A percentile compares a stretch with the other conserved stretches of the same genome.
Evolutionary conservation across 768 basidiomycete genomes (phyloP).

Genomic region (Suillus subaureus): DNA sequence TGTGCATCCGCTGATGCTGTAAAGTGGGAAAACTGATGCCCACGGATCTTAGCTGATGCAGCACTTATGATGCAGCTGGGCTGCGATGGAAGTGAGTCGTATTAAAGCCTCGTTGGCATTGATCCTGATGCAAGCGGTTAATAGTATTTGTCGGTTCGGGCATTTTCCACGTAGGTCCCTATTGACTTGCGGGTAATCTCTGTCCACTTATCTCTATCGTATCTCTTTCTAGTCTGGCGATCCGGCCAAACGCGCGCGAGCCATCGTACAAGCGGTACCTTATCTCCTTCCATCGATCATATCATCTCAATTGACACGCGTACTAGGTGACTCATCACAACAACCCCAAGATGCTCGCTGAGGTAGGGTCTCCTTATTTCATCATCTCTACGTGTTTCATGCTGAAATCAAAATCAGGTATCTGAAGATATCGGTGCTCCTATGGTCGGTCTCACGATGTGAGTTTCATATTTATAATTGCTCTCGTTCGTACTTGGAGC

Average conservation of each 20-base stretch:
- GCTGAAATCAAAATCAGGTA: constrained; percentile 42
- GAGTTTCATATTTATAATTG: constrained; percentile 42
- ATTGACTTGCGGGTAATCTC: constrained; percentile 5
- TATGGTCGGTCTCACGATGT: constrained; percentile 96
- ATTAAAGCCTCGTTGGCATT: neutral
- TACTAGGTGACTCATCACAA: constrained; percentile 88
- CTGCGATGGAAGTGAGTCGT: constrained; percentile 83
- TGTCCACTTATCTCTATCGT: neutral
- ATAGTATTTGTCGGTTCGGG: constrained; percentile 97
- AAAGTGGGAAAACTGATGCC: neutral
- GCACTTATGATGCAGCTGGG: constrained; percentile 99
- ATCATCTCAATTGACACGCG: constrained; percentile 13
- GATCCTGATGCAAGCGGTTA: constrained; percentile 12
- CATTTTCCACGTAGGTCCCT: constrained; percentile 82
- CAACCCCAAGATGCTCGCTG: constrained; percentile 89
- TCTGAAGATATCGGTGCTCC: constrained; percentile 84
- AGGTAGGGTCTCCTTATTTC: constrained; percentile 45
- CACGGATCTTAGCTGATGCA: constrained; percentile 69
- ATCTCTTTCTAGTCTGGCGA: constrained; percentile 69
- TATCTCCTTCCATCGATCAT: constrained; percentile 9
- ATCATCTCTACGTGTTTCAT: constrained; percentile 10
- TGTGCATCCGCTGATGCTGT: constrained; percentile 11
- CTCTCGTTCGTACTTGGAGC: neutral
- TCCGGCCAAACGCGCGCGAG: constrained; percentile 90
- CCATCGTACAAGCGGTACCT: constrained; percentile 92